phyloP scores from a whole-genome alignment of 2,329 filamentous ascomycete genomes.

The Aaosphaeria pasadenensis region DNA sequence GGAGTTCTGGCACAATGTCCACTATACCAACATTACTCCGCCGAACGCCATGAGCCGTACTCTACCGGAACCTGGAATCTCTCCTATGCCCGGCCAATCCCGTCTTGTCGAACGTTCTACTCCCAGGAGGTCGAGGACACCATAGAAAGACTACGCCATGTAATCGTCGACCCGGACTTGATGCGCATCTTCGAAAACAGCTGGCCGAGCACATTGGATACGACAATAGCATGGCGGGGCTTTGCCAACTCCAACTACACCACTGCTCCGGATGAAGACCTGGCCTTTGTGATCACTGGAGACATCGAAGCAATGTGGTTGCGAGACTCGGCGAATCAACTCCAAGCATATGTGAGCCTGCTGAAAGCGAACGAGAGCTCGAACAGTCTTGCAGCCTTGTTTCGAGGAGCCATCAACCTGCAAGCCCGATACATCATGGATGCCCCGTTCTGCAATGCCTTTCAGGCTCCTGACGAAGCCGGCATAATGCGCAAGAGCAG shows the following conservation, averaged over 20 bases:
- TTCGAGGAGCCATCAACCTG: constrained; percentile 68
- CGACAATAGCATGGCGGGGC: constrained; percentile 67
- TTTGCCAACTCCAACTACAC: constrained; percentile 28
- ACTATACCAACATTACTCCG: constrained; percentile 42
- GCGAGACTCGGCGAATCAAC: constrained; percentile 61
- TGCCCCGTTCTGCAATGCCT: constrained; percentile 53
- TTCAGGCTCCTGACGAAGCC: constrained; percentile 50
- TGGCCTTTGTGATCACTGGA: constrained; percentile 58
- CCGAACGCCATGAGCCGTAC: constrained; percentile 39
- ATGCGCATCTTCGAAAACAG: constrained; percentile 68
- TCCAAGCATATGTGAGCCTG: constrained; percentile 64
- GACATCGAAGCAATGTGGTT: constrained; percentile 58
- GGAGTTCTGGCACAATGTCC: constrained; percentile 36
- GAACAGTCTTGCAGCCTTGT: constrained; percentile 59
- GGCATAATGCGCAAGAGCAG: constrained; percentile 36
- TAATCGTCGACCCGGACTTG: constrained; percentile 56
- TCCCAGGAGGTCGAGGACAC: constrained; percentile 41
- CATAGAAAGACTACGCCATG: constrained; percentile 28
- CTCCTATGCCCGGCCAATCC: constrained; percentile 42
- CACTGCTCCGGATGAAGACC: constrained; percentile 43
- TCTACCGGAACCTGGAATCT: constrained; percentile 42
- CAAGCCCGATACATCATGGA: constrained; percentile 66
- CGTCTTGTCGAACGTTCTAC: constrained; percentile 46
- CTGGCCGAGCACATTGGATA: constrained; percentile 75
- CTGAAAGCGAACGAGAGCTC: constrained; percentile 48